A percentile compares a stretch with the other conserved stretches of the same genome.
Conservation (phyloP, 1,139 yeast genomes). For the Candida glucosophila region DNA sequence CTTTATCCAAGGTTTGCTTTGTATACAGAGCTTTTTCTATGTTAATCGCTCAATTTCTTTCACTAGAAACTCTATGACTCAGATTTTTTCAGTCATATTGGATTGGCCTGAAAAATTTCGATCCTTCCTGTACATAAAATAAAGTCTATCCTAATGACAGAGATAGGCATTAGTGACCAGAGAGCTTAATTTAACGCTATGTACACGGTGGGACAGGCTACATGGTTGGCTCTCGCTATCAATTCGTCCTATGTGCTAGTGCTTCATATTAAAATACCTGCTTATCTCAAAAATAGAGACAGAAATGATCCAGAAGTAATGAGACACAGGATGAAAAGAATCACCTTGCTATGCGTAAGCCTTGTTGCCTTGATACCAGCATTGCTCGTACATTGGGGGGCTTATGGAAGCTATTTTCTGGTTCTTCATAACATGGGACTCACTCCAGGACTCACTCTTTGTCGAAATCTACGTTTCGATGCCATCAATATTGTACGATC, state of each 20-base stretch:
- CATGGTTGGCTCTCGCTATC: conserved; percentile 17
- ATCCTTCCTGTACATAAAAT: no score
- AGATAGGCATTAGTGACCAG: no score
- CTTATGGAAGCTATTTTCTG: conserved; percentile 4
- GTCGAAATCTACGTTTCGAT: conserved; percentile 14
- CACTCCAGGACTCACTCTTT: conserved; percentile 18
- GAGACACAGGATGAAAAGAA: conserved; percentile 27
- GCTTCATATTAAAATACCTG: conserved; percentile 25
- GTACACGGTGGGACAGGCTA: no score
- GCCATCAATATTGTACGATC: no score
- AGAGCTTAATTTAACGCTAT: no score
- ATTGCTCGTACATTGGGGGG: conserved; percentile 7
- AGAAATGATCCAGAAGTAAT: conserved; percentile 41
- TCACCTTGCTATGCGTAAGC: conserved; percentile 21
- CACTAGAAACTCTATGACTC: no score
- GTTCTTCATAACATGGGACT: conserved; percentile 16
- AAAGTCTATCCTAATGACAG: no score
- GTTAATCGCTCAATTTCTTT: no score
- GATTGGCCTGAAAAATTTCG: no score
- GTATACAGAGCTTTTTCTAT: no score
- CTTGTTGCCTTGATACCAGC: conserved; percentile 21
- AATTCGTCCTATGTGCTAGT: conserved; percentile 34
- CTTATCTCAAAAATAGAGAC: conserved; percentile 11
- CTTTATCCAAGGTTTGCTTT: no score
- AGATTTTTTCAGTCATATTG: no score